Evolutionary conservation across 495 filamentous ascomycete species (phyloP).

Genomic region (Opeltia flavorubescens): DNA sequence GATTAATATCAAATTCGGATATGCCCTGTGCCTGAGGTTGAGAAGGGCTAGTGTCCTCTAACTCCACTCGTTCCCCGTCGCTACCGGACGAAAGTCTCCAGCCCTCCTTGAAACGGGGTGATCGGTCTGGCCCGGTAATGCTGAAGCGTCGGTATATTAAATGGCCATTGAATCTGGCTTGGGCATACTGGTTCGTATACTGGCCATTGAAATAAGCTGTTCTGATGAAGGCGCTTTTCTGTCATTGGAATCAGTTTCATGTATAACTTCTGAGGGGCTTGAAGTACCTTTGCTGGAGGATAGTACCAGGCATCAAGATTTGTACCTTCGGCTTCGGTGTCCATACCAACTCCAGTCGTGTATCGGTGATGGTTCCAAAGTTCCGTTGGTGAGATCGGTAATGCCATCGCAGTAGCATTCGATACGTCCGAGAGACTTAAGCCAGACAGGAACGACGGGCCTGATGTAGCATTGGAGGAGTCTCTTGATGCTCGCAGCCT

Average conservation of each 20-base stretch:
- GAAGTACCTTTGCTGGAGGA: conserved; percentile 10
- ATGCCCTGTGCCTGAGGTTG: neutral
- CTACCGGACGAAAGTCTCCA: neutral
- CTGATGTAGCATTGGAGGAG: conserved; percentile 6
- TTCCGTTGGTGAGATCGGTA: conserved; percentile 12
- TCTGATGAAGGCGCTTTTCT: conserved; percentile 15
- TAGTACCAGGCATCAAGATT: conserved; percentile 14
- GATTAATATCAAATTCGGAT: neutral
- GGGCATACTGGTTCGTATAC: conserved; percentile 15
- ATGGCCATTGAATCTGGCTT: conserved; percentile 13
- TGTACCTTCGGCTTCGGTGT: neutral
- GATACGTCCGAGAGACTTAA: conserved; percentile 11
- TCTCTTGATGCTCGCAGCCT: conserved; percentile 1
- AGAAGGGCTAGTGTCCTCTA: neutral
- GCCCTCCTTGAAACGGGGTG: conserved; percentile 11
- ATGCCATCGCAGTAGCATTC: conserved; percentile 11
- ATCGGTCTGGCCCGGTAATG: conserved; percentile 4
- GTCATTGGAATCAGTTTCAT: neutral
- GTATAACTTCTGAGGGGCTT: no score
- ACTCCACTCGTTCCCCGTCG: neutral
- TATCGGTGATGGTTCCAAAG: conserved; percentile 16
- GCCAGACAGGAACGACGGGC: conserved; percentile 14
- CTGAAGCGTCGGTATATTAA: conserved; percentile 12
- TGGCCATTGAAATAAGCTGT: conserved; percentile 15
- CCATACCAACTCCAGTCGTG: neutral